Evolutionary conservation across 2,329 filamentous ascomycete species (phyloP), one percentile per base, ranked within the genome.

Genomic region (Alternaria longipes): DNA sequence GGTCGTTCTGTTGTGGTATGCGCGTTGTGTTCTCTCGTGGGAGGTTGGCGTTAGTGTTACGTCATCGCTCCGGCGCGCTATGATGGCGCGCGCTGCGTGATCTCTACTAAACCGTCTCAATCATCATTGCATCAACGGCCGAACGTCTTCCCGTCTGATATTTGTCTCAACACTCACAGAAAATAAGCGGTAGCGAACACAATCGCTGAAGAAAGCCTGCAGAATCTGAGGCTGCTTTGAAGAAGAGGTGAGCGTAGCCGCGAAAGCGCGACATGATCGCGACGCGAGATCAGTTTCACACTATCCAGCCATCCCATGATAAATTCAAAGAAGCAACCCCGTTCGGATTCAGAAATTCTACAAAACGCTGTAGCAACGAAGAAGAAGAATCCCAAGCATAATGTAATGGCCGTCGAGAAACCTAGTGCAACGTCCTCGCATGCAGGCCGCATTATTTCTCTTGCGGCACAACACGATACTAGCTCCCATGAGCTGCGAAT

Each of bases 1-100:
- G 32, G 16, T 38, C 18, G 42, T 28, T 44, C 34, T 44, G 51
- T 20, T 32, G 34, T 36, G n/a, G 32, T 24, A 20, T 34, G 20
- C 30, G 46, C 46, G 42, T 34, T 22, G 46, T 18, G 22, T 46
- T 18, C 20, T 32, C 22, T 16, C 26, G 36, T 36, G 42, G 14
- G 16, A 44, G 8, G 18, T 24, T 18, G 41, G 18, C 20, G 14
- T 32, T 24, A 16, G n/a, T 8, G 24, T 50, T 59, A 47, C 57
- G 52, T 59, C 57, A 59, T 59, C 24, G n/a, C 20, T 12, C 8
- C n/a, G 46, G 32, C 18, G 46, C 46, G 20, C 32, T 22, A 36
- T 18, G 20, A 22, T 26, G 16, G 34, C 8, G 30, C 38, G 16
- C 38, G 18, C 12, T 49, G 28, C 1, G 26, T 11, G 38, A 41